Base-by-base conservation (phyloP, 192 early-diverging fungal species). In the Paraglomus brasilianum region DNA sequence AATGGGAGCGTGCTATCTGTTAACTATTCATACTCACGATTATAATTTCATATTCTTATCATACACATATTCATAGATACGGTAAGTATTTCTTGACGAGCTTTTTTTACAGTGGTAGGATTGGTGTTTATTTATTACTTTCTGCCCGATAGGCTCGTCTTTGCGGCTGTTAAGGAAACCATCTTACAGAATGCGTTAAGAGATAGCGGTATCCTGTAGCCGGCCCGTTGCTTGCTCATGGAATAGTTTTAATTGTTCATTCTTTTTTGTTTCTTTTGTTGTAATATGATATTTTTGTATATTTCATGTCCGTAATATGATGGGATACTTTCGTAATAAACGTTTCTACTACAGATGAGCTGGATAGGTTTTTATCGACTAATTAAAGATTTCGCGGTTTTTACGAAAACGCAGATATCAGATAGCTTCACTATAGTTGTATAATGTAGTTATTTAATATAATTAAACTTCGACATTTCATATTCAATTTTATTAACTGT, bases 91-190 rank as follows among this genome's bases (percentile, higher is more conserved):
- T 13, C 30, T 72, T 1, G n/a, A 10, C 8, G 36, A 19, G 17
- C 39, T 36, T 43, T 38, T 8, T 61, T 13, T 42, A 30, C 30
- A 30, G 30, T 3, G 30, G 3, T 3, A 52, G 7, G 1, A 53
- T n/a, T 0, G 41, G 7, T 39, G 2, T 21, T 42, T 55, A 64
- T 21, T 72, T 30, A 30, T 22, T 10, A 14, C 44, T 19, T 21
- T 24, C 52, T 42, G 41, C 21, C 21, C 21, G 45, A 9, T 69
- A 80, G 77, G 45, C 81, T 94, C 30, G 94, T 96, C 24, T 95
- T 96, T 85, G 91, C 92, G 4, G 94, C 93, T 30, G 91, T 96
- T 64, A 94, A 94, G 68, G 94, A 95, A 69, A 95, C 93, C 1
- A 92, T 94, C 59, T 77, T 95, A 60, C 93, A 94, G 76, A 93